Base-by-base conservation (phyloP, 129 eudicot genomes). In the Rutidosis leptorrhynchoides region DNA sequence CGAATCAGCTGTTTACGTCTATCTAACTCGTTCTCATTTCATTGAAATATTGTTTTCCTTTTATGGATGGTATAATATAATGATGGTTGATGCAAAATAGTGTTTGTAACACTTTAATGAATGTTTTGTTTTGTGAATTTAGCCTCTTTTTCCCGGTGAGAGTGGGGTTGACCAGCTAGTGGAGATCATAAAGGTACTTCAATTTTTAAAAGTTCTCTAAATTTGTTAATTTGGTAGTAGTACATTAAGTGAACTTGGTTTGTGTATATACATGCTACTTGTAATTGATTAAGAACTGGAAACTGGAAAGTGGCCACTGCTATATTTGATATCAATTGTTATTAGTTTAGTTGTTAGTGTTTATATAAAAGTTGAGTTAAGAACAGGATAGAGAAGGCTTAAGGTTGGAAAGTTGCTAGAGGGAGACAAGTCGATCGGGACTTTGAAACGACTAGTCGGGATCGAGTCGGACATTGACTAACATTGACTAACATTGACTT, bases 121-220 rank as follows among this genome's bases (percentile, higher is more conserved):
- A 62, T 33, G 25, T n/a, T 4, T n/a, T n/a, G n/a, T 55, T 19
- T 28, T 52, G 29, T 64, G 23, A 62, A 62, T 63, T 52, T 69
- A 73, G 87, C 88, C 81, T 55, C 82, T 75, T 54, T 83, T 78
- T 16, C 83, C 82, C 42, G 79, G 83, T 62, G 79, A 77, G 58
- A 82, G 94, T 77, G 96, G 96, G 69, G 90, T 89, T 48, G 96
- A 89, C 78, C 96, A 89, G 78, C 90, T 89, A 65, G 96, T 89
- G 69, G 96, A 89, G 68, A 89, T 89, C 69, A 89, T 89, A 52
- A 89, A 89, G 96, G 96, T 84, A 75, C 55, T 23, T 58, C 32
- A n/a, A 53, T 16, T 29, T 56, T 15, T 51, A 24, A 3, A 46
- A 49, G 23, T 52, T 25, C 21, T 25, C 17, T 25, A 12, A 62